A percentile compares a stretch with the other conserved stretches of the same genome.
These are phyloP conservation scores for Diplodia sapinea DNA, from an alignment of 2,329 filamentous ascomycete genomes.

Conservation along the genomic window DNA sequence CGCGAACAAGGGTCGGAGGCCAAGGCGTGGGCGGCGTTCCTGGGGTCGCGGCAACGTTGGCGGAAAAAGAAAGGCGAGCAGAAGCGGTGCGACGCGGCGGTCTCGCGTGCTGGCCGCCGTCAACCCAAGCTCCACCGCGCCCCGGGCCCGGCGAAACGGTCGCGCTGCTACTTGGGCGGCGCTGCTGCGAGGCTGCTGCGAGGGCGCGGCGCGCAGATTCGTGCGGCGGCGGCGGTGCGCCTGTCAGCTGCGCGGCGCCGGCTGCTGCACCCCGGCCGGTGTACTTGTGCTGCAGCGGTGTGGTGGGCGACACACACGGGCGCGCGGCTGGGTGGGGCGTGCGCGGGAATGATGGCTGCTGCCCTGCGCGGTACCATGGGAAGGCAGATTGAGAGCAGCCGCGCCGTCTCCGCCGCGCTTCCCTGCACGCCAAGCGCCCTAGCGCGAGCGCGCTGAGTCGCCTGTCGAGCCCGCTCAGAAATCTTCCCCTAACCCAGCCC, in stretches of 20 bases:
- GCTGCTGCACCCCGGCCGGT: conserved; percentile 12
- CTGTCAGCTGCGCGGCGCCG: conserved; percentile 20
- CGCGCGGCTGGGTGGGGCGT: conserved; percentile 6
- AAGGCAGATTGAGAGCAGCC: conserved; percentile 25
- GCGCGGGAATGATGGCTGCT: conserved; percentile 24
- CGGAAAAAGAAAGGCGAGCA: conserved; percentile 28
- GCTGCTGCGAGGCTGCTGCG: conserved; percentile 17
- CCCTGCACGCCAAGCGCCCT: conserved; percentile 16
- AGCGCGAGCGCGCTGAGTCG: conserved; percentile 11
- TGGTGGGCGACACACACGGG: not conserved
- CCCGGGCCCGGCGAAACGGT: conserved; percentile 25
- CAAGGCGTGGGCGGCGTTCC: conserved; percentile 26
- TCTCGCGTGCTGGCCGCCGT: conserved; percentile 21
- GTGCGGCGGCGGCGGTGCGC: conserved; percentile 25
- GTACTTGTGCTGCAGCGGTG: conserved; percentile 12
- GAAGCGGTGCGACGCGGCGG: conserved; percentile 19
- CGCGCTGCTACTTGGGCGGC: conserved; percentile 10
- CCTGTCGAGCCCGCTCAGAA: conserved; percentile 24
- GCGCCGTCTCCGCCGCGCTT: conserved; percentile 15
- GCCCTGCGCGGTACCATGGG: conserved; percentile 22
- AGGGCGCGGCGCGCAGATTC: conserved; percentile 27
- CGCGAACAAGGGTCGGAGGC: conserved; percentile 26
- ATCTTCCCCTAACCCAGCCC: conserved; percentile 28
- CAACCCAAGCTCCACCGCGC: conserved; percentile 23
- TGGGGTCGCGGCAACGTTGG: conserved; percentile 27